These are phyloP conservation scores for Corylus heterophylla DNA, from an alignment of 306 rosid genomes.

Conservation along the genomic window DNA sequence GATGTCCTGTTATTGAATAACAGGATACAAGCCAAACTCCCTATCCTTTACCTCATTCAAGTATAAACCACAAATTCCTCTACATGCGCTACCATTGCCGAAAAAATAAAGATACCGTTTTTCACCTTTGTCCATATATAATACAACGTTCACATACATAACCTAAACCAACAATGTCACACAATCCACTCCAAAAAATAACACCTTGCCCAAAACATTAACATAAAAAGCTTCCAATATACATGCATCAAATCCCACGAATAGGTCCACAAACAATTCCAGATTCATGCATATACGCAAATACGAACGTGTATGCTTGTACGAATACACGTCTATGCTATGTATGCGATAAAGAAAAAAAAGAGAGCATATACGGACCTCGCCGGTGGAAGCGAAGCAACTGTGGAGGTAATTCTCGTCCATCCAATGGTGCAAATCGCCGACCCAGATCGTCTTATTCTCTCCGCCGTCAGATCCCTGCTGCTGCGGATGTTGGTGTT, in stretches of 20 bases:
- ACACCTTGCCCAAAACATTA: not conserved
- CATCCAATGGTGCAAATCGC: conserved; percentile 96
- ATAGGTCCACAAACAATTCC: too few species aligned
- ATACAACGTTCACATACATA: not conserved
- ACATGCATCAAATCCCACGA: too few species aligned
- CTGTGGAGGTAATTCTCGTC: conserved; percentile 83
- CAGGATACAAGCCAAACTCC: too few species aligned
- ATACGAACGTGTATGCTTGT: not conserved
- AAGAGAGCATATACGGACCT: conserved; percentile 22
- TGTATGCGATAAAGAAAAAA: too few species aligned
- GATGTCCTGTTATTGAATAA: too few species aligned
- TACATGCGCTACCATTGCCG: not conserved
- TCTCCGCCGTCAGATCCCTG: conserved; percentile 65
- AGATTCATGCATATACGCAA: not conserved
- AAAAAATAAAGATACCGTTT: not conserved
- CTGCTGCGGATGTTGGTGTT: conserved; percentile 44
- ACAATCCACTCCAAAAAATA: not conserved
- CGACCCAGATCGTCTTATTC: conserved; percentile 89
- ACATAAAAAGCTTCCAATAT: not conserved
- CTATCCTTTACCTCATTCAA: not conserved
- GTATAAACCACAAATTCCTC: not conserved
- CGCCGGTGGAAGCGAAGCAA: conserved; percentile 78
- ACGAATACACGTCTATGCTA: not conserved
- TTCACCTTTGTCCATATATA: not conserved
- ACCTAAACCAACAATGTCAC: not conserved